Evolutionary conservation across 1,284 basidiomycete species (phyloP), one percentile per base, ranked within the genome.

Genomic region (Sporisorium scitamineum): DNA sequence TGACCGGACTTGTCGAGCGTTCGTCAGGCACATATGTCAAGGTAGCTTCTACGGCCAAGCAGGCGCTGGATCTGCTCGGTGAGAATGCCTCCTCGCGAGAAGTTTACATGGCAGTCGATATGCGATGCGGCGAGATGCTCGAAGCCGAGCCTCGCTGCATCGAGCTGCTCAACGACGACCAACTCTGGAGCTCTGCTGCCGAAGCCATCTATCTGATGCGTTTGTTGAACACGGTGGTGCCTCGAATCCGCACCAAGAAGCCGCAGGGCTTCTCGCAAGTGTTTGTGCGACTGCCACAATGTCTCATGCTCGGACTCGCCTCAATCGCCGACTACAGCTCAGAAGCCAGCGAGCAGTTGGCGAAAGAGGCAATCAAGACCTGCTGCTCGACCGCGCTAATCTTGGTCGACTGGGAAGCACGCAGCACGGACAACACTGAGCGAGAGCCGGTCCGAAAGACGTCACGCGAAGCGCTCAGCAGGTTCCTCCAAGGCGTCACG

Each of bases 171-270:
- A 60, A 42, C 22, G 51, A 26, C n/a, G 53, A 44, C 26, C 52
- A 55, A 27, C 20, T 53, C 16, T 67, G 63, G 53, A 57, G 58
- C 26, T 45, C 68, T 1, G 64, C 58, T 13, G 61, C 64, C 9
- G 75, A 65, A 57, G 54, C 63, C 7, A 61, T 64, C 57, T 54
- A 54, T n/a, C 44, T 75, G 39, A 70, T 76, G 62, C 56, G 57
- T 37, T 60, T 74, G 24, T 53, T 77, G 24, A 69, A 62, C 54
- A 56, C 52, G 20, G 65, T 76, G 5, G 48, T 82, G 1, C 80
- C 79, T 5, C 75, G 76, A 31, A 80, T 82, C 57, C 69, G 70
- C n/a, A 80, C 80, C 20, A 74, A 80, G 56, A 81, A 80, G 54
- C 77, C 77, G 16, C 60, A 64, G 39, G 62, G 61, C 26, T 82